Evolutionary conservation across 352 stramenopile genomes (phyloP).

Genomic region (Phytopythium ostracodes): DNA sequence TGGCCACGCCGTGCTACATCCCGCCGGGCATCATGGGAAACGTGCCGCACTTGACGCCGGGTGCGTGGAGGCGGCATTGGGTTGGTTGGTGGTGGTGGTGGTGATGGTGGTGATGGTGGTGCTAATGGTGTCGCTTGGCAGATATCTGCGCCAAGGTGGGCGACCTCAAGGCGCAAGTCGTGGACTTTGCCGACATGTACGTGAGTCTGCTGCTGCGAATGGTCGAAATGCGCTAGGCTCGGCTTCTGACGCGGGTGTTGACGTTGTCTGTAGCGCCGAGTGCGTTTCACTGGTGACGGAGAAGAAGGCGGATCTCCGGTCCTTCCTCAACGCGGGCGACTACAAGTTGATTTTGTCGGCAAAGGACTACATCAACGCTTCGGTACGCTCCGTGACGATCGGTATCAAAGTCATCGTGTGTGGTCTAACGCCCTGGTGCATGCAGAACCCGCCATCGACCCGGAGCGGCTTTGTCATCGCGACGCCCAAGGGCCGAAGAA

Average conservation of each 20-base stretch:
- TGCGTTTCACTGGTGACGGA: conserved; percentile 25
- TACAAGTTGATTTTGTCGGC: conserved; percentile 56
- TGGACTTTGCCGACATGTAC: conserved; percentile 76
- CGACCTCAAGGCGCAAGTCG: conserved; percentile 51
- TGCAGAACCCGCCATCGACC: conserved; percentile 47
- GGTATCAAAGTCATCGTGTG: background rate
- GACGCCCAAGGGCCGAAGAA: conserved; percentile 44
- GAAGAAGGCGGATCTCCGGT: conserved; percentile 34
- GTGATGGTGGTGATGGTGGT: background rate
- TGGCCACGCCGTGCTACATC: conserved; percentile 69
- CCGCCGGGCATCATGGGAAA: conserved; percentile 60
- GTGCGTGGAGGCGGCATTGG: conserved; percentile 14
- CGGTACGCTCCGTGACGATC: conserved; percentile 16
- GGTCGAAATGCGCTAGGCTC: background rate
- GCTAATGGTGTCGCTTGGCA: conserved; percentile 7
- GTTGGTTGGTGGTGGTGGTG: background rate
- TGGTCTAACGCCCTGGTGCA: background rate
- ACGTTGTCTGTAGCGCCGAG: conserved; percentile 10
- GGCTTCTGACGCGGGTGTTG: background rate
- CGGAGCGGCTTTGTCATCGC: conserved; percentile 56
- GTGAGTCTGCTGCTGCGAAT: conserved; percentile 2
- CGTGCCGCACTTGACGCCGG: conserved; percentile 68
- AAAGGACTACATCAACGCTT: conserved; percentile 62
- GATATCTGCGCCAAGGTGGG: conserved; percentile 63
- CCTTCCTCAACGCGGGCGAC: conserved; percentile 50